Conservation (phyloP, 768 basidiomycete genomes). For the Psilocybe sp. region DNA sequence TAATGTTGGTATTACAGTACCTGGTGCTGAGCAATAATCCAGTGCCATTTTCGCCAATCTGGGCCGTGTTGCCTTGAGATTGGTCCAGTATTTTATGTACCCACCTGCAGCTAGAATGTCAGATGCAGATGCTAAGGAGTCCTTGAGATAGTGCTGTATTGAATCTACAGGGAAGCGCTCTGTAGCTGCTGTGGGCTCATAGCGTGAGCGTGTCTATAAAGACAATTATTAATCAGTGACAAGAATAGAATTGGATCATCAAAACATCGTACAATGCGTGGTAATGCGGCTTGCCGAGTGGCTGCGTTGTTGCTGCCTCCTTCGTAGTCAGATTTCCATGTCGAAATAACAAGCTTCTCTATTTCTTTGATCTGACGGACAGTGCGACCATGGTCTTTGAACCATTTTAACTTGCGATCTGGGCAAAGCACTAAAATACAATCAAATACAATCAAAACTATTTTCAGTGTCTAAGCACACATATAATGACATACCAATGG, state of each 20-base stretch:
- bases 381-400: slow-evolving; percentile 9
- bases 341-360: too few species aligned
- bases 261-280: too few species aligned
- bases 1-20: neutral
- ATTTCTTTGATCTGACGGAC: neutral
- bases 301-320: too few species aligned
- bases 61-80: slow-evolving; percentile 1
- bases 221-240: too few species aligned
- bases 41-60: slow-evolving; percentile 8
- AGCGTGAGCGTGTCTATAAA: too few species aligned
- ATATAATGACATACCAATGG: slow-evolving; percentile 12
- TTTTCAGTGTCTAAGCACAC: too few species aligned
- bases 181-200: too few species aligned
- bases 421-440: slow-evolving; percentile 22
- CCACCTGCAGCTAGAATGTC: slow-evolving; percentile 11
- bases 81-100: slow-evolving; percentile 9
- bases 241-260: too few species aligned
- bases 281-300: too few species aligned
- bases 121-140: slow-evolving; percentile 1
- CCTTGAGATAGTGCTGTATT: slow-evolving; percentile 7
- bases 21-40: slow-evolving; percentile 12
- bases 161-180: neutral
- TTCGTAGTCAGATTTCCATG: too few species aligned
- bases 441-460: slow-evolving; percentile 7
- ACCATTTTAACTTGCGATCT: slow-evolving; percentile 20